Base-by-base conservation (phyloP, 129 eudicot species). In the Artemisia annua region DNA sequence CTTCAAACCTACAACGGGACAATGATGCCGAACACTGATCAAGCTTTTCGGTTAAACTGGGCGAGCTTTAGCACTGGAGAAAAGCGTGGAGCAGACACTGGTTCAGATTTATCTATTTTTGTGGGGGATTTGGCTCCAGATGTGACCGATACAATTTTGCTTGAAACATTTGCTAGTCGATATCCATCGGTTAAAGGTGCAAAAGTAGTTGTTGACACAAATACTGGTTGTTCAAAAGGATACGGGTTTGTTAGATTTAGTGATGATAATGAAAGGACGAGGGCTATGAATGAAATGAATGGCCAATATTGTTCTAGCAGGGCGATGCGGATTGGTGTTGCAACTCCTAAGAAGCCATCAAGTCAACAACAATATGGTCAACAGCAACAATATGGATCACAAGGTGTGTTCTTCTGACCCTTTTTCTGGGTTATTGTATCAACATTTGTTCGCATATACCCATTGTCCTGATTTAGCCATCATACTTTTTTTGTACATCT, bases 221-320 rank as follows among this genome's bases (percentile, higher is more conserved):
- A 81, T 55, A 84, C 94, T 5, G 87, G 92, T 13, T 90, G 96
- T 28, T 85, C 97, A 43, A 92, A 89, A 78, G 96, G 97, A 32
- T 92, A 92, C 69, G 97, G 97, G 11, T 92, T 92, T 80, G 97
- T 89, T 66, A 85, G 97, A 84, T 92, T 92, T 83, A 85, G 91
- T n/a, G 97, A 92, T 75, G 97, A 92, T 75, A 87, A 59, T 74
- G 97, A 92, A 83, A 87, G 83, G 74, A 17, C 91, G 11, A 77
- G 86, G 50, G 97, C 97, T 75, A 87, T 92, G 87, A 92, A 67
- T 75, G 97, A 92, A 80, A 92, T 92, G 97, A 92, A 92, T 54
- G 97, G 97, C 56, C 83, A 72, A 6, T 89, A 85, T 71, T 92
- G 96, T 71, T 92, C 97, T 6, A 86, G 80, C 73, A 82, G 97